Evolutionary conservation across 2,329 filamentous ascomycete genomes (phyloP), one percentile per base, ranked within the genome.

Genomic region (Botrytis pseudocinerea): DNA sequence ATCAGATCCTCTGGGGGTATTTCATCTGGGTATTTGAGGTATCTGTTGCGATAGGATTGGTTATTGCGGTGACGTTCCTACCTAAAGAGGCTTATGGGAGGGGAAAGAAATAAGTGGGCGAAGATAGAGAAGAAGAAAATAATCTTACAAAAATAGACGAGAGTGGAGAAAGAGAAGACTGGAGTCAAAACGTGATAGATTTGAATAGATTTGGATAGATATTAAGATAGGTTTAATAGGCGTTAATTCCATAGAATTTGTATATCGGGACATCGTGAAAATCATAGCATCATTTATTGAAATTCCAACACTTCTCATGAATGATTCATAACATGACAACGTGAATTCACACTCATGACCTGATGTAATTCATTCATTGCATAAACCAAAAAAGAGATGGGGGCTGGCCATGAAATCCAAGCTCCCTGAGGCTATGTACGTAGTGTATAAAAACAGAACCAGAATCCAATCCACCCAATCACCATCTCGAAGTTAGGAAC

Each of bases 1-100:
- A 86, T 22, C 87, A 91, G 75, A 86, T 91, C 71, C 78, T 92
- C 0, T 80, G 85, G 57, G 92, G 93, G 0, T 89, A 95, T 76
- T 81, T 91, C 6, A 87, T 90, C 65, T 93, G 91, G 90, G 77
- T 89, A n/a, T 77, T 91, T 18, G 79, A 91, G 76, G 77, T 87
- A 5, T 48, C 80, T 0, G 70, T 85, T 72, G 83, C 83, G 12
- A 38, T 78, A 6, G 44, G 73, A 2, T 76, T 77, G 9, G 81
- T 80, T 10, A 73, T 85, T 6, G 75, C 76, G 5, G 73, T 82
- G 9, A 75, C 76, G 40, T 83, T 80, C 74, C 76, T 84, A 8
- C 81, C 82, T n/a, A 80, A 80, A 28, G 79, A 77, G 65, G 78
- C 78, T 7, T 76, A 78, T 68, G 77, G 78, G 22, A 65, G 38